A percentile compares a stretch with the other conserved stretches of the same genome.
phyloP scores from a whole-genome alignment of 495 filamentous ascomycete genomes.

The Annulohypoxylon maeteangense region DNA sequence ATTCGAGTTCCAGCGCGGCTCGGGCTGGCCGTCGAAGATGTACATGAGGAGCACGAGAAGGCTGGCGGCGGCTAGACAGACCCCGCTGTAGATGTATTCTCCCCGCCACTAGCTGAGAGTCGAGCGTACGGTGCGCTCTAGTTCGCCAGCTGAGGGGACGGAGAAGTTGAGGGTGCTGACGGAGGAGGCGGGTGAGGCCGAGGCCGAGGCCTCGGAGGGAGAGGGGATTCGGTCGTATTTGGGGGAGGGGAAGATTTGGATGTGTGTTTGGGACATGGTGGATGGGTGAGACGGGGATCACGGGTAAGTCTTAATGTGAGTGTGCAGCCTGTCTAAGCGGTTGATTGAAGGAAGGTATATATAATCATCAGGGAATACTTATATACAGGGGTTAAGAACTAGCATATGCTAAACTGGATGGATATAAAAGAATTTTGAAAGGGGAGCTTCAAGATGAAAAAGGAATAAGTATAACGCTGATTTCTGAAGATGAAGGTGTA shows the following conservation, averaged over 20 bases:
- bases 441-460: not conserved
- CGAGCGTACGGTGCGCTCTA: slow-evolving; percentile 36
- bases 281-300: not conserved
- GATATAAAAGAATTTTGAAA: not conserved
- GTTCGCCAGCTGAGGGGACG: slow-evolving; percentile 29
- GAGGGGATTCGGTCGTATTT: not conserved
- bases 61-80: slow-evolving; percentile 41
- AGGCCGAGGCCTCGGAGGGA: not conserved
- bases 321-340: not conserved
- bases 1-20: slow-evolving; percentile 44
- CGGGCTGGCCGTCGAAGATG: slow-evolving; percentile 43
- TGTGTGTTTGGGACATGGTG: not conserved
- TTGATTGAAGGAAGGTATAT: not conserved
- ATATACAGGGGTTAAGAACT: not conserved
- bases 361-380: not conserved
- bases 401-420: not conserved
- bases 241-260: slow-evolving; percentile 3
- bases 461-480: not conserved
- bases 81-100: slow-evolving; percentile 48
- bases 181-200: not conserved
- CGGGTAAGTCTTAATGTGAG: too few species aligned
- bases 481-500: not conserved
- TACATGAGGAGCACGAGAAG: slow-evolving; percentile 42
- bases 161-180: slow-evolving; percentile 20
- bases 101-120: slow-evolving; percentile 50